Evolutionary conservation across 768 basidiomycete species (phyloP).

Genomic region (Agrocybe pediades): DNA sequence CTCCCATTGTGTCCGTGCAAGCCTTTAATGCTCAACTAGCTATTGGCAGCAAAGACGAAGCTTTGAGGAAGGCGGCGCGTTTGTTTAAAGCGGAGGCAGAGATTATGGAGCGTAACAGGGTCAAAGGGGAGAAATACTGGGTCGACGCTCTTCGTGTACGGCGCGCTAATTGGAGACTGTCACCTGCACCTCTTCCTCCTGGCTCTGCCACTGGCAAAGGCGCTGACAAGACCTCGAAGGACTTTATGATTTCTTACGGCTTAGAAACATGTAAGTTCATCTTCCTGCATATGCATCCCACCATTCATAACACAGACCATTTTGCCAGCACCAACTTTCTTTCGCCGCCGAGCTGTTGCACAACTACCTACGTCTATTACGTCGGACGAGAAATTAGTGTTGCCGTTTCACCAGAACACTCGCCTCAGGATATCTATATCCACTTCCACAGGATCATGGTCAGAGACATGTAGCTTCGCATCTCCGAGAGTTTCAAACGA

Average conservation of each 20-base stretch:
- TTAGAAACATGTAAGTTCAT: conserved; percentile 73
- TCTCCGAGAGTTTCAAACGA: conserved; percentile 26
- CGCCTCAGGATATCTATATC: conserved; percentile 63
- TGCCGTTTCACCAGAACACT: conserved; percentile 65
- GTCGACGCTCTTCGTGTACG: conserved; percentile 77
- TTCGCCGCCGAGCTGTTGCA: conserved; percentile 73
- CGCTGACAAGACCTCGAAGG: conserved; percentile 77
- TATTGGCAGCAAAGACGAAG: conserved; percentile 81
- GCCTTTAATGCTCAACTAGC: conserved; percentile 73
- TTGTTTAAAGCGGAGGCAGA: conserved; percentile 72
- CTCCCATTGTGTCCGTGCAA: conserved; percentile 65
- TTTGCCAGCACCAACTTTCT: conserved; percentile 55
- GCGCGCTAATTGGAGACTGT: conserved; percentile 76
- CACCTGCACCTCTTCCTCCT: conserved; percentile 75
- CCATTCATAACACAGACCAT: background rate
- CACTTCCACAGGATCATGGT: conserved; percentile 33
- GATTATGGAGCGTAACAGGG: conserved; percentile 63
- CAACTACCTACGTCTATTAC: conserved; percentile 56
- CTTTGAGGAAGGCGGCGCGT: conserved; percentile 70
- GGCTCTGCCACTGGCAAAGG: conserved; percentile 75
- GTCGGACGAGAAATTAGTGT: conserved; percentile 47
- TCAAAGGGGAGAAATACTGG: conserved; percentile 77
- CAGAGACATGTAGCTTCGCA: conserved; percentile 26
- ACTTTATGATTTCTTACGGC: conserved; percentile 80
- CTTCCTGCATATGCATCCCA: background rate